Evolutionary conservation across 192 early-diverging fungal genomes (phyloP), one percentile per base, ranked within the genome.

Genomic region (Backusella morwellensis): DNA sequence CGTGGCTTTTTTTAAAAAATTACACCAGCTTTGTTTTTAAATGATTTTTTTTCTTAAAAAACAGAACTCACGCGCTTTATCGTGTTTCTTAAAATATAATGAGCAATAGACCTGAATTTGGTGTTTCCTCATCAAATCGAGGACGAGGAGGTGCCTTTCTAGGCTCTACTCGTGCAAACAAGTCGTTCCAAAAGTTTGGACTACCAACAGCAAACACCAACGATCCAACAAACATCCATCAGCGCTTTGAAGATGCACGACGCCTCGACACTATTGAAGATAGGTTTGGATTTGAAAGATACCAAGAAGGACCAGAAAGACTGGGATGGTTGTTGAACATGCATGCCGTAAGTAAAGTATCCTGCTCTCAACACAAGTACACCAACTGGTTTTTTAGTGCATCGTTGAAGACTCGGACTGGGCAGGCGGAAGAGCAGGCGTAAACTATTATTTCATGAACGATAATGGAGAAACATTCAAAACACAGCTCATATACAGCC

Each of bases 311-410:
- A 11, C 90, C 92, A 12, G 83, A 86, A 52, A 86, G 88, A 21
- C 75, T 93, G 3, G 98, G 98, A 0, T 99, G 98, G 98, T 86
- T 99, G 40, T 90, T 97, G 35, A 99, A 99, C 87, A 97, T 98
- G 88, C 93, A 96, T 77, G 85, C 92, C 68, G 94, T 95, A 87
- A 52, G 35, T 79, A 15, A 32, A 36, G 4, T 29, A 40, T 73
- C 29, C 35, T 17, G 52, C 70, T 76, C 85, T 67, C 35, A 14
- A 5, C 6, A 50, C 2, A 63, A 29, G 6, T 11, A 26, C 66
- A 14, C 36, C 36, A 47, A 41, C 21, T 47, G 11, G 11, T 40
- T 4, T 17, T 32, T 17, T 84, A 92, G 87, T 93, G 93, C 0
- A 77, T 89, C 8, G 86, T 96, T 34, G 78, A 81, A 52, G 90